Base-by-base conservation (phyloP, 108 stramenopile genomes). In the Pseudonitzschia multiseries region DNA sequence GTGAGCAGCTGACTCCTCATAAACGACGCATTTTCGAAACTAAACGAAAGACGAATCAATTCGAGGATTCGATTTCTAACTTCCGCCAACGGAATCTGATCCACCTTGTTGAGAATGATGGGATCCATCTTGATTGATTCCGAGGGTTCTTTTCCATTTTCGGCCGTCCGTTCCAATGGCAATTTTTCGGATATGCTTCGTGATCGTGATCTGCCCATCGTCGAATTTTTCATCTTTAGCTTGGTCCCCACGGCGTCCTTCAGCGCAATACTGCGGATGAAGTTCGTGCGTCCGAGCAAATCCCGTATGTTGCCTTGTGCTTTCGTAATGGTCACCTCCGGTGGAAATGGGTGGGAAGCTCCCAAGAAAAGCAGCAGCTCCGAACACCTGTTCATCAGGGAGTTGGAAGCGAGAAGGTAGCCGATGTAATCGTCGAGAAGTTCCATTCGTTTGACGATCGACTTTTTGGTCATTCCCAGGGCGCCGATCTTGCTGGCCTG, bases 11-110 rank as follows among this genome's bases (percentile, higher is more conserved):
- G 81, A 46, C 83, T 87, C 13, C 95, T 88, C 29, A 93, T 82
- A 68, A 96, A 96, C 9, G 88, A 89, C 10, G 95, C 95, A 78
- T 91, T 89, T 57, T 93, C 95, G 43, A 96, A 89, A 67, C 89
- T 88, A 59, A 96, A 92, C 17, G 89, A 74, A 70, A 89, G 72
- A 59, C 84, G 81, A 14, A 92, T 68, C 54, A 94, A 70, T 68
- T 86, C 85, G 74, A 94, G 88, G 20, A 87, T 68, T 8, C 81
- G 80, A 52, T 84, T 85, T 13, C 93, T 82, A 21, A 92, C 93
- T 60, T 91, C 82, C 22, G 79, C 81, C 21, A 94, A 68, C 46
- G 80, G 79, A 29, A 94, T 79, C 72, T 89, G 81, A 51, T 87
- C 89, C 52, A 87, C 79, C 75, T 84, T 83, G 75, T 67, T 78